Base-by-base conservation (phyloP, 2,329 filamentous ascomycete genomes). In the Ceratocystis cubensis region DNA sequence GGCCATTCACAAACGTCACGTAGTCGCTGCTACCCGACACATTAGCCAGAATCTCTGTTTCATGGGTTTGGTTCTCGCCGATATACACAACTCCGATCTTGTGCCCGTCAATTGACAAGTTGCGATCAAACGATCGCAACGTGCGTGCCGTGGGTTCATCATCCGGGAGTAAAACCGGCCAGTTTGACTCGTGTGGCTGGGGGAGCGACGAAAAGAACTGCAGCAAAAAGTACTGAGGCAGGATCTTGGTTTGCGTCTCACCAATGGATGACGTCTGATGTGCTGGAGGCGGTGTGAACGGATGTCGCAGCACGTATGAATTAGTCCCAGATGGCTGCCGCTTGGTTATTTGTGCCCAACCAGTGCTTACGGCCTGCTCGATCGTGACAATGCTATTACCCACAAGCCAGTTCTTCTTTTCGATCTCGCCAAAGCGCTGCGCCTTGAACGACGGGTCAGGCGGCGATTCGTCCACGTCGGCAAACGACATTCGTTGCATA, bases 31-130 rank as follows among this genome's bases (percentile, higher is more conserved):
- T 96, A 30, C 94, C 94, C 37, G 85, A 86, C 3, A 89, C 85
- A 70, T 99, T 99, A 71, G 88, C 83, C 33, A 99, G 81, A 45
- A 97, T 96, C 66, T 95, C 90, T 0, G 81, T 78, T 74, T 97
- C 94, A 1, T 86, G 77, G 0, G 84, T 90, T 75, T 99, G 94
- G 5, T 88, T 88, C 71, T 95, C 87, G 65, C 88, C 91, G 69
- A 97, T 88, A 75, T 96, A 99, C 50, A 99, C 86, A 25, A 99
- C 88, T 17, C 94, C 94, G 53, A 96, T 88, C 75, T 96, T 96
- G 79, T 97, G 91, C 5, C 91, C 91, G 75, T 99, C 94, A 3
- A 99, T 87, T 7, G 91, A 92, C 46, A 93, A 88, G 70, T 85
- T 95, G 41, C 87, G 85, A 75, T 99, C 94, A 74, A 99, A 95